Conservation (phyloP, 1,284 basidiomycete species). For the Apiotrichum gracile region DNA sequence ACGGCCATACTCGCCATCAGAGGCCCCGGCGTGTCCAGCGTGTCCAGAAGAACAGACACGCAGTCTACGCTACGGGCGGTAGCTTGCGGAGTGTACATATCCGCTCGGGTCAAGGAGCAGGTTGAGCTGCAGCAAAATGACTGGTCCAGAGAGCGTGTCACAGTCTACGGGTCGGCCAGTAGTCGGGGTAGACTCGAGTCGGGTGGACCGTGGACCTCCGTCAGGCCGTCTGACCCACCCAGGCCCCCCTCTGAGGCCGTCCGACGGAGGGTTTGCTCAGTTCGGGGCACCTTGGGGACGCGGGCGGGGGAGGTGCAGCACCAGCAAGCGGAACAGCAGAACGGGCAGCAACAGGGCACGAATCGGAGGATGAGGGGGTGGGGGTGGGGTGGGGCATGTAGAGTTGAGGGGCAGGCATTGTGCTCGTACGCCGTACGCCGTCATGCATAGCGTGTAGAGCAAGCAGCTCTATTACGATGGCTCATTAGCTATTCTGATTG, state of each 20-base stretch:
- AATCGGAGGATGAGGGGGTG: background rate
- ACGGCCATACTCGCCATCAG: background rate
- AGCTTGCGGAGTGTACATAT: background rate
- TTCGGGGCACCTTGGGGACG: background rate
- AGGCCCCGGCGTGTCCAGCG: background rate
- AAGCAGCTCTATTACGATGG: background rate
- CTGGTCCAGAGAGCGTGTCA: background rate
- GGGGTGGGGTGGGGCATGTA: background rate
- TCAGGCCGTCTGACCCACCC: background rate
- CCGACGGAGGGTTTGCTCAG: background rate
- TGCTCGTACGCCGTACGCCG: too few relatives aligned
- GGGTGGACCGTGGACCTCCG: conserved; percentile 3
- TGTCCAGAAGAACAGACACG: background rate
- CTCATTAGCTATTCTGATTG: too few relatives aligned
- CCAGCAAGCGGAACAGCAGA: background rate
- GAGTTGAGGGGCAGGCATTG: background rate
- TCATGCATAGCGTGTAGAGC: background rate
- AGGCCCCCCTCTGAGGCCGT: background rate
- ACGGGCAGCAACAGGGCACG: background rate
- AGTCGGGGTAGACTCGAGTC: background rate
- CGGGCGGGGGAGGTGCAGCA: background rate
- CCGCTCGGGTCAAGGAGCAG: background rate
- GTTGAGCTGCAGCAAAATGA: background rate
- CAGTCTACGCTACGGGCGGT: background rate
- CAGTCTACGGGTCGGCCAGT: background rate